Evolutionary conservation across 164 flowering plant species (phyloP).

Genomic region (Stephania japonica): DNA sequence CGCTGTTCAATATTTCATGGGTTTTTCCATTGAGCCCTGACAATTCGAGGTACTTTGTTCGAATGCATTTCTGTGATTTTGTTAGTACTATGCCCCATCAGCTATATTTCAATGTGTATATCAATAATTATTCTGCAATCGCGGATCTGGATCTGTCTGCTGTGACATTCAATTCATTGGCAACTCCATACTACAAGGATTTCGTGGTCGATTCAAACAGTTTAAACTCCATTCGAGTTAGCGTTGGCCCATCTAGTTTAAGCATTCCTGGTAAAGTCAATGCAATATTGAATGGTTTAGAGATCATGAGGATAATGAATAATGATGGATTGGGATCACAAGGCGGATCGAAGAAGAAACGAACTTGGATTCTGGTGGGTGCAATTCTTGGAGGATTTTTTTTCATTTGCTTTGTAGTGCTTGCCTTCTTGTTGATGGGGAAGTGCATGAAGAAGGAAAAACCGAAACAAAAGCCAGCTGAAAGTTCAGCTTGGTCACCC

Average conservation of each 20-base stretch:
- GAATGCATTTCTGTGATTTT: conserved; percentile 85
- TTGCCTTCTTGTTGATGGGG: conserved; percentile 21
- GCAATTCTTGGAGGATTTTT: conserved; percentile 39
- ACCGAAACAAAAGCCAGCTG: conserved; percentile 29
- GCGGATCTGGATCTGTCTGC: conserved; percentile 46
- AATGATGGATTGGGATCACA: conserved; percentile 7
- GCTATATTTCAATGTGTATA: conserved; percentile 59
- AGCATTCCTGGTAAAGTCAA: conserved; percentile 29
- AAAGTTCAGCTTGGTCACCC: conserved; percentile 56
- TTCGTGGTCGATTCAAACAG: conserved; percentile 38
- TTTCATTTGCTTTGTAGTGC: conserved; percentile 19
- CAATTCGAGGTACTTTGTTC: conserved; percentile 36
- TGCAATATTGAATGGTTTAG: conserved; percentile 80
- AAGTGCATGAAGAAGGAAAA: conserved; percentile 38
- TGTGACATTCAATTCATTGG: conserved; percentile 31
- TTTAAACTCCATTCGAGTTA: conserved; percentile 27
- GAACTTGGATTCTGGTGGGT: conserved; percentile 33
- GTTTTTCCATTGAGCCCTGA: conserved; percentile 26
- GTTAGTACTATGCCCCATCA: conserved; percentile 45
- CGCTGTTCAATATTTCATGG: conserved; percentile 61
- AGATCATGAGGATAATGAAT: conserved; percentile 63
- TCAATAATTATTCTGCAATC: conserved; percentile 41
- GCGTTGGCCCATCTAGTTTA: conserved; percentile 62
- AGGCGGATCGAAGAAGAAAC: conserved; percentile 22
- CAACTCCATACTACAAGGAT: conserved; percentile 62